A percentile compares a stretch with the other conserved stretches of the same genome.
Evolutionary conservation across 306 rosid species (phyloP).

Genomic region (Astragalus glycyphyllos): DNA sequence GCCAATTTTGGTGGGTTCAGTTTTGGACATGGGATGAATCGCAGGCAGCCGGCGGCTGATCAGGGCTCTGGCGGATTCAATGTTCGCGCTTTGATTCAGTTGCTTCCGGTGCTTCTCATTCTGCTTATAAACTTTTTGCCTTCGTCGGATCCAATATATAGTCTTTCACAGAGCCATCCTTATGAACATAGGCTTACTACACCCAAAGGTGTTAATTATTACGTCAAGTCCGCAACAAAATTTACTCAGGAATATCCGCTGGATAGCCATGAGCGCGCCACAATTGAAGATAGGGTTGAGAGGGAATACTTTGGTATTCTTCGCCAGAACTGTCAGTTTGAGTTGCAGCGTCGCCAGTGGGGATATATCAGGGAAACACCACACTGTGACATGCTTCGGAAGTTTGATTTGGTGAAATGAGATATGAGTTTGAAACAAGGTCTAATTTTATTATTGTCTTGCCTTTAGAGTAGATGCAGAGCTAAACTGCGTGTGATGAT

Average conservation of each 20-base stretch:
- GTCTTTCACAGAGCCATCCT: slow-evolving; percentile 68
- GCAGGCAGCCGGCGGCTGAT: slow-evolving; percentile 52
- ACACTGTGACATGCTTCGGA: slow-evolving; percentile 79
- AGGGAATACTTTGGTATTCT: slow-evolving; percentile 77
- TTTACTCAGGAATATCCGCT: slow-evolving; percentile 74
- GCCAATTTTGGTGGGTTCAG: slow-evolving; percentile 77
- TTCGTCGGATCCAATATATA: slow-evolving; percentile 75
- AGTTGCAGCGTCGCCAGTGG: slow-evolving; percentile 92
- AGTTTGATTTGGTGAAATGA: slow-evolving; percentile 57
- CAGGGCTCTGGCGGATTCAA: slow-evolving; percentile 74
- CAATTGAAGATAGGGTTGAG: slow-evolving; percentile 67
- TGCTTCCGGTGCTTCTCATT: slow-evolving; percentile 77
- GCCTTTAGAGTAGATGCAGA: slow-evolving; percentile 44
- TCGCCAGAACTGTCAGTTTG: slow-evolving; percentile 77
- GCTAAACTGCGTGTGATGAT: slow-evolving; percentile 38
- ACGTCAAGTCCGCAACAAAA: slow-evolving; percentile 69
- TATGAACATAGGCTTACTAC: slow-evolving; percentile 69
- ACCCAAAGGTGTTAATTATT: slow-evolving; percentile 76
- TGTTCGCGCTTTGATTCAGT: slow-evolving; percentile 64
- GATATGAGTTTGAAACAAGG: slow-evolving; percentile 49
- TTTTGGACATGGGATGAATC: slow-evolving; percentile 74
- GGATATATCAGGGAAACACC: slow-evolving; percentile 90
- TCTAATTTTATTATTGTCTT: slow-evolving; percentile 42
- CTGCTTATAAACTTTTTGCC: slow-evolving; percentile 75
- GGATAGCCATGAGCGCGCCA: slow-evolving; percentile 50